phyloP scores from a whole-genome alignment of 116 monocot species.

The Zostera marina region DNA sequence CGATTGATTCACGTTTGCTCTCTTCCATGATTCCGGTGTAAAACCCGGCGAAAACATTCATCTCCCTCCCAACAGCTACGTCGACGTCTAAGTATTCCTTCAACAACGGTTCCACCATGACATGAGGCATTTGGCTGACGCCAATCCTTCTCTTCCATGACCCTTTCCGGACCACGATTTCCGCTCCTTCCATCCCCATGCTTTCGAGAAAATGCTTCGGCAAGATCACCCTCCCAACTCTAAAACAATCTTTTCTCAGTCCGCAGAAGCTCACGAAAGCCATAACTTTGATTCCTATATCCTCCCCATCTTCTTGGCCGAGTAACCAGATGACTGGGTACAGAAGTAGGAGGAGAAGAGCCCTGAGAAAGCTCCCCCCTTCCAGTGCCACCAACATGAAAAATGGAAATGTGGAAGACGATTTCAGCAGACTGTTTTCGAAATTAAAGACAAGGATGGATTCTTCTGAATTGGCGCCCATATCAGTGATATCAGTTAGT shows the following conservation, averaged over 20 bases:
- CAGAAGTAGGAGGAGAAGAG: constrained; percentile 38
- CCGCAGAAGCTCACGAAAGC: constrained; percentile 58
- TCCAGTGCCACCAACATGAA: constrained; percentile 93
- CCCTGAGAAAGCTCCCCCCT: constrained; percentile 47
- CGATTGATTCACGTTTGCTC: not conserved
- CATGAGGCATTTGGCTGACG: constrained; percentile 41
- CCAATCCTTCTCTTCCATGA: constrained; percentile 35
- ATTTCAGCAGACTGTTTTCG: constrained; percentile 23
- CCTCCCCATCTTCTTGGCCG: constrained; percentile 6
- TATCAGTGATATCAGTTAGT: too few species aligned
- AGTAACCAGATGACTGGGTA: constrained; percentile 28
- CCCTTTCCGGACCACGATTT: not conserved
- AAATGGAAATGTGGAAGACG: constrained; percentile 45
- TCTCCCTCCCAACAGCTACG: constrained; percentile 36
- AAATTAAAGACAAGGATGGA: constrained; percentile 20
- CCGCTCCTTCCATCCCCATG: constrained; percentile 1
- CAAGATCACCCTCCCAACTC: constrained; percentile 51
- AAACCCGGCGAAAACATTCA: constrained; percentile 26
- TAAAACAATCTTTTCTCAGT: constrained; percentile 25
- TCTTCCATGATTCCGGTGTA: constrained; percentile 34
- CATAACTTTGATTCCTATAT: constrained; percentile 27
- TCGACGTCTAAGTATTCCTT: constrained; percentile 56
- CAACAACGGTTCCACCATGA: constrained; percentile 65
- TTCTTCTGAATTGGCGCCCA: constrained; percentile 1
- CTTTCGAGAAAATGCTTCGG: constrained; percentile 61